Conservation (phyloP, 2,329 filamentous ascomycete species). For the Chaetomium globosum region DNA sequence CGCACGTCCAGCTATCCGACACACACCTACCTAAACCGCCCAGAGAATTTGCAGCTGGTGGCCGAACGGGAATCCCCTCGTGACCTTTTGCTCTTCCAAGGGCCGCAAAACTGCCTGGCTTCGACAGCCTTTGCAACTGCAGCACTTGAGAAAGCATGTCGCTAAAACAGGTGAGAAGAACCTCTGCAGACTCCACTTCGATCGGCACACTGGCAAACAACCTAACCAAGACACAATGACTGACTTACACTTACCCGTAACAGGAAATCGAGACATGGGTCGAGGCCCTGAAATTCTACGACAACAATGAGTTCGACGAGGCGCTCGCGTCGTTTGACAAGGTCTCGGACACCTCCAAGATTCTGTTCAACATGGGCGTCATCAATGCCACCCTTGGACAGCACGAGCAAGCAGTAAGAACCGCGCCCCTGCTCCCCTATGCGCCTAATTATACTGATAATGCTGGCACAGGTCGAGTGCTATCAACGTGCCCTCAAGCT, state of each 20-base stretch:
- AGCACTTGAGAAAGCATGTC: conserved; percentile 51
- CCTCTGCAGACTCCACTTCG: background rate
- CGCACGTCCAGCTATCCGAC: conserved; percentile 27
- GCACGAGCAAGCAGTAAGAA: conserved; percentile 86
- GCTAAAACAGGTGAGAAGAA: conserved; percentile 57
- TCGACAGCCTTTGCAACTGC: conserved; percentile 29
- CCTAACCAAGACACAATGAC: background rate
- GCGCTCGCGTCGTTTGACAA: conserved; percentile 79
- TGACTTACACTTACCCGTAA: conserved; percentile 23
- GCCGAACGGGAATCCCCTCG: conserved; percentile 22
- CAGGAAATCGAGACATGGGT: conserved; percentile 99
- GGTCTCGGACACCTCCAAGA: conserved; percentile 95
- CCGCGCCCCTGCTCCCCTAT: conserved; percentile 24
- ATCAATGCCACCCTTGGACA: conserved; percentile 96
- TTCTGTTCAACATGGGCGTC: conserved; percentile 96
- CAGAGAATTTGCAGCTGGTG: conserved; percentile 23
- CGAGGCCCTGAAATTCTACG: conserved; percentile 83
- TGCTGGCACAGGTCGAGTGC: conserved; percentile 72
- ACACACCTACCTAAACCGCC: conserved; percentile 31
- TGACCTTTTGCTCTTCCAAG: conserved; percentile 22
- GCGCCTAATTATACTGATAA: background rate
- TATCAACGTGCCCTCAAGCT: conserved; percentile 89
- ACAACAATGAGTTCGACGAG: conserved; percentile 96
- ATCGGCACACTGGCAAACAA: background rate
- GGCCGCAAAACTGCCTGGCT: conserved; percentile 30